phyloP scores from a whole-genome alignment of 345 rosid species.

The Populus simonii region DNA sequence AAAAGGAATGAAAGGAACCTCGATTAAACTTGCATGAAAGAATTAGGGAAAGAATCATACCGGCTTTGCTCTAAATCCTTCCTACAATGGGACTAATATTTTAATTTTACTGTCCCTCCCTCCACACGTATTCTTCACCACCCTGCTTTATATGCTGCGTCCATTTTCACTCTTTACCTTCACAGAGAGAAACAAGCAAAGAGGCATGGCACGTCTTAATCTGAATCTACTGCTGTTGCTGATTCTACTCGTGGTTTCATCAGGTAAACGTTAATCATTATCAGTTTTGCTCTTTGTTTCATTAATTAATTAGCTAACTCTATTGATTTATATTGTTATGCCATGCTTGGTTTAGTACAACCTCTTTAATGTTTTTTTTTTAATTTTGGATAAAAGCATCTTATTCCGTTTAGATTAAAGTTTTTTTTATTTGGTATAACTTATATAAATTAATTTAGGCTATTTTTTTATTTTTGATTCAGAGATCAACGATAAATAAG shows the following conservation, averaged over 20 bases:
- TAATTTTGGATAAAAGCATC: too few species aligned
- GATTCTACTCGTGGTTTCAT: slow-evolving; percentile 25
- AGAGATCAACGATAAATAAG: not conserved
- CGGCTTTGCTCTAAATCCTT: slow-evolving; percentile 20
- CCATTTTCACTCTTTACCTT: not conserved
- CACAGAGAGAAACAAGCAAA: not conserved
- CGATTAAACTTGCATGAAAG: slow-evolving; percentile 36
- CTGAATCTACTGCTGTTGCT: slow-evolving; percentile 30
- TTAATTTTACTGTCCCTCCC: slow-evolving; percentile 14
- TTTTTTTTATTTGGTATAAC: not conserved
- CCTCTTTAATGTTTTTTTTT: too few species aligned
- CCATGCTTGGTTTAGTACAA: not conserved
- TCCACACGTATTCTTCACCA: slow-evolving; percentile 44
- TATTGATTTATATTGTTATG: not conserved
- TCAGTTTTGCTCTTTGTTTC: not conserved
- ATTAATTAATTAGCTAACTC: not conserved
- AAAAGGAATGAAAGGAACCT: slow-evolving; percentile 33
- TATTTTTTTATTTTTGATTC: not conserved
- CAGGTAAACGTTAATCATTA: slow-evolving; percentile 33
- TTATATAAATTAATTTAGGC: not conserved
- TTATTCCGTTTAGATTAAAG: not conserved
- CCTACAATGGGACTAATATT: not conserved
- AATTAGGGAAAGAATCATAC: slow-evolving; percentile 49
- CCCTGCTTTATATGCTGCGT: slow-evolving; percentile 19
- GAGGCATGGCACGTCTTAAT: slow-evolving; percentile 37